phyloP scores from a whole-genome alignment of 1,284 basidiomycete species.

The Cystobasidiaceae sp. region DNA sequence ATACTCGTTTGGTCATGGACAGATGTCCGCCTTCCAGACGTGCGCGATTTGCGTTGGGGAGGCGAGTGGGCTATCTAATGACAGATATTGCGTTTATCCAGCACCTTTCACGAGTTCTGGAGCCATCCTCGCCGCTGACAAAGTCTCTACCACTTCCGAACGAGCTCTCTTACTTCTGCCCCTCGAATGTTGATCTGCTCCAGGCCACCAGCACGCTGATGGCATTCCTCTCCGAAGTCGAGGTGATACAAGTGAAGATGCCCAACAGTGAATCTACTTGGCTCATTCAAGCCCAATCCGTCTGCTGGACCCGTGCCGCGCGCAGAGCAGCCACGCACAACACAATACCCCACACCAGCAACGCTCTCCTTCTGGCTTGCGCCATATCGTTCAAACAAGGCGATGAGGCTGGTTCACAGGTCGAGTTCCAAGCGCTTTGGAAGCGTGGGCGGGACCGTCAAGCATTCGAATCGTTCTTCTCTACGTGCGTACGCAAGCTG shows the following conservation, averaged over 20 bases:
- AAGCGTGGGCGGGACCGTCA: conserved; percentile 19
- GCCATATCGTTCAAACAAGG: not conserved
- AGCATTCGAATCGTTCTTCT: conserved; percentile 29
- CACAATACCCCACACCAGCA: not conserved
- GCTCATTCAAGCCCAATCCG: not conserved
- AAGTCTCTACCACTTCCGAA: conserved; percentile 16
- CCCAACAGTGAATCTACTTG: not conserved
- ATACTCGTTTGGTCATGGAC: conserved; percentile 77
- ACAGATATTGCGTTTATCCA: no score
- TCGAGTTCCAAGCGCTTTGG: conserved; percentile 7
- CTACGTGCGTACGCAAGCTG: conserved; percentile 12
- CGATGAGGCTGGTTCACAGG: not conserved
- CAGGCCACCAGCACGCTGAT: not conserved
- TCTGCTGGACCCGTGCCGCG: conserved; percentile 28
- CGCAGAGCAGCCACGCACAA: not conserved
- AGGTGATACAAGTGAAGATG: not conserved
- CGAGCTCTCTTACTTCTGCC: conserved; percentile 5
- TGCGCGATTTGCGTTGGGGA: conserved; percentile 48
- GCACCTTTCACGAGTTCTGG: not conserved
- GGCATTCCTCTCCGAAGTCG: not conserved
- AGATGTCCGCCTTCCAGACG: conserved; percentile 64
- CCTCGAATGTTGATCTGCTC: not conserved
- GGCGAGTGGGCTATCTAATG: no score
- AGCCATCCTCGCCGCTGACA: not conserved
- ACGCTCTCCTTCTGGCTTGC: not conserved